Conservation (phyloP, 2,329 filamentous ascomycete species). For the Dactylella cylindrospora region DNA sequence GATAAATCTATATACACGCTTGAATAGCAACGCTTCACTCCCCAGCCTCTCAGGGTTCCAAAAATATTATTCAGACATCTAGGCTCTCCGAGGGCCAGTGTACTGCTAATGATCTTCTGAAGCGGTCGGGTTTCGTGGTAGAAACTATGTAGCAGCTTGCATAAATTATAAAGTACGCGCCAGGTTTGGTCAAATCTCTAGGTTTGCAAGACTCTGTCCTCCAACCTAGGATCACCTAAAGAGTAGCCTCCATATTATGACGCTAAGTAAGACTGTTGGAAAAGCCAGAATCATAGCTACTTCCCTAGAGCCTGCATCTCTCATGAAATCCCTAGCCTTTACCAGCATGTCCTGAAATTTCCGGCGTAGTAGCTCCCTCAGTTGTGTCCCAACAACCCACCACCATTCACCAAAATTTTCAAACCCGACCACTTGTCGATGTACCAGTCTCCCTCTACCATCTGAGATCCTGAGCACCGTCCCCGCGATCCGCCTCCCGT, state of each 20-base stretch:
- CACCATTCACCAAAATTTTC: constrained; percentile 41
- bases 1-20: too few species aligned
- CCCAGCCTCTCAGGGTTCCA: too few species aligned
- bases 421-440: constrained; percentile 40
- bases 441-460: constrained; percentile 16
- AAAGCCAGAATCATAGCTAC: constrained; percentile 8
- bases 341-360: neutral
- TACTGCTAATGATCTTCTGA: too few species aligned
- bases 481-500: constrained; percentile 29
- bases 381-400: constrained; percentile 36
- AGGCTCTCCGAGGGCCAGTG: too few species aligned
- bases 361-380: constrained; percentile 10
- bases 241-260: neutral
- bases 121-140: too few species aligned
- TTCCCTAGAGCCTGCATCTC: neutral
- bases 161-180: too few species aligned
- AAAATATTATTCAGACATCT: too few species aligned
- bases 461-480: constrained; percentile 37
- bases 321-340: neutral
- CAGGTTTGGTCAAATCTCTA: too few species aligned
- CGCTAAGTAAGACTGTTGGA: neutral
- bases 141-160: too few species aligned
- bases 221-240: too few species aligned
- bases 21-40: too few species aligned
- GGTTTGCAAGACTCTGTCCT: too few species aligned